phyloP scores from a whole-genome alignment of 1,139 yeast genomes.

The Kodamaea suecica region DNA sequence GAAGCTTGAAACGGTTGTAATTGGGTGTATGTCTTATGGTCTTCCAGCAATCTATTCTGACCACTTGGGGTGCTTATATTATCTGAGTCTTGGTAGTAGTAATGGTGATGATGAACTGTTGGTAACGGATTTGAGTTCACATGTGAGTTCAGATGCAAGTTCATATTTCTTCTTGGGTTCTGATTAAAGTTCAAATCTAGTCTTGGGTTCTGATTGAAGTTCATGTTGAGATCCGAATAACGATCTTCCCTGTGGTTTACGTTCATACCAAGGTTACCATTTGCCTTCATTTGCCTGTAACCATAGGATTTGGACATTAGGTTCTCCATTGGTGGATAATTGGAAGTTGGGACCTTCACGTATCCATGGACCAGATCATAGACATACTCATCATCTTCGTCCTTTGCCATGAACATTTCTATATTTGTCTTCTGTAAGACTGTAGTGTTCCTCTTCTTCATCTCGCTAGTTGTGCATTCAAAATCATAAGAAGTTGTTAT shows the following conservation, averaged over 20 bases:
- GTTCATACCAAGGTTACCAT: conserved; percentile 1
- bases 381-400: conserved; percentile 19
- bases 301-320: conserved; percentile 13
- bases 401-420: conserved; percentile 14
- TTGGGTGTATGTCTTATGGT: neutral
- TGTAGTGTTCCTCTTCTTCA: conserved; percentile 14
- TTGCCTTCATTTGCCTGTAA: conserved; percentile 11
- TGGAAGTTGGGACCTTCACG: conserved; percentile 11
- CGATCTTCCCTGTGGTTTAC: neutral
- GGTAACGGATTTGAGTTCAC: neutral
- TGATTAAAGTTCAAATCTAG: neutral
- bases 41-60: neutral
- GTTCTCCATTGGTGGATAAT: conserved; percentile 17
- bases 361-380: conserved; percentile 17
- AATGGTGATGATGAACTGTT: conserved; percentile 10
- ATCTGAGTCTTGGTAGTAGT: conserved; percentile 5
- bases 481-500: conserved; percentile 16
- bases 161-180: neutral
- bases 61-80: conserved; percentile 7
- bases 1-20: neutral
- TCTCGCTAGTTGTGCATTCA: conserved; percentile 21
- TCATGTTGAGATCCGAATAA: neutral
- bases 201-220: neutral
- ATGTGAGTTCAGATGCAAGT: neutral
- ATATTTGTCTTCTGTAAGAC: conserved; percentile 7